A percentile compares a stretch with the other conserved stretches of the same genome.
Conservation (phyloP, 177 flowering plant genomes). For the Vitis hybrid region DNA sequence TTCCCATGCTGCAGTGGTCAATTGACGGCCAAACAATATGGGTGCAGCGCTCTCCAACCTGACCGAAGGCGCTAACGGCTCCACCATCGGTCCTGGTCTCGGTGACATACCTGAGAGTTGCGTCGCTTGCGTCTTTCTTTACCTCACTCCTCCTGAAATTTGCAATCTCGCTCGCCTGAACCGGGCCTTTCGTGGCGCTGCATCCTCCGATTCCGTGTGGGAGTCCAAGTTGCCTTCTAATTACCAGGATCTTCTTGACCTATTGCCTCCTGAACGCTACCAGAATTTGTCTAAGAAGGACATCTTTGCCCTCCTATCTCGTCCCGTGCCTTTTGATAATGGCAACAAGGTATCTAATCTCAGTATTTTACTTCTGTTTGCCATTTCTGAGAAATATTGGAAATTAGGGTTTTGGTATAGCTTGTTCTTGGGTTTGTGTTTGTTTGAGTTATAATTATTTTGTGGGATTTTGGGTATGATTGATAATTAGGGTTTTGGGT, state of each 20-base stretch:
- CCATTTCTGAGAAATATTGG: background rate
- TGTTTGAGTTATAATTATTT: background rate
- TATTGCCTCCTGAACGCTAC: constrained; percentile 45
- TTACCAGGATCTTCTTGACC: constrained; percentile 63
- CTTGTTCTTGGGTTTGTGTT: background rate
- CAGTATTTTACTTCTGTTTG: background rate
- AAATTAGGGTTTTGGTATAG: constrained; percentile 7
- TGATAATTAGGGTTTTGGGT: constrained; percentile 9
- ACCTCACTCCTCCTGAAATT: constrained; percentile 95
- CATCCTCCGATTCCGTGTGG: constrained; percentile 97
- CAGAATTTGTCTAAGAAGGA: constrained; percentile 62
- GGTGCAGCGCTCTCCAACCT: constrained; percentile 81
- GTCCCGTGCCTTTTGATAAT: constrained; percentile 68
- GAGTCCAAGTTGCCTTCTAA: constrained; percentile 77
- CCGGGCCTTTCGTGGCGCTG: constrained; percentile 93
- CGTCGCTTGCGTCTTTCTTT: constrained; percentile 86
- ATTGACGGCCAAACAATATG: constrained; percentile 32
- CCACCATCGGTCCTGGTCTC: constrained; percentile 60
- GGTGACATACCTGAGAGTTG: constrained; percentile 99
- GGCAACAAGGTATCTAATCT: constrained; percentile 59
- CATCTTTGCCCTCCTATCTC: constrained; percentile 82
- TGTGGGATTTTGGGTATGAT: background rate
- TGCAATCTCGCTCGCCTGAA: constrained; percentile 93
- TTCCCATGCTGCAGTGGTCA: too few relatives aligned
- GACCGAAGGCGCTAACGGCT: constrained; percentile 58